phyloP scores from a whole-genome alignment of 176 grass and related monocot species.

The Oryza glumipatula region DNA sequence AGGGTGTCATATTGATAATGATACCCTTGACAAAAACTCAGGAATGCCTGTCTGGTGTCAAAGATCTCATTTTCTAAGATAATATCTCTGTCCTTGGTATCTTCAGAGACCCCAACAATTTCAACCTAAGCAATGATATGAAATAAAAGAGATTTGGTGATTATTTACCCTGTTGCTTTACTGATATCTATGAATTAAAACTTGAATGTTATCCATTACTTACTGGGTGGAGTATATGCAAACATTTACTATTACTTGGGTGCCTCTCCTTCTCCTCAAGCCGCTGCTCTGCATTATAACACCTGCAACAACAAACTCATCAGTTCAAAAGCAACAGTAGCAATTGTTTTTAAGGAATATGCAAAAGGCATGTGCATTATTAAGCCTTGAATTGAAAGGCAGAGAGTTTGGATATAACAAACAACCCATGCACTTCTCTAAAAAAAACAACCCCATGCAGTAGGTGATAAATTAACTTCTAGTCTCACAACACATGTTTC shows the following conservation, averaged over 20 bases:
- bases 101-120: constrained; percentile 61
- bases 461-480: too few species aligned
- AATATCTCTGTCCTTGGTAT: constrained; percentile 87
- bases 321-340: constrained; percentile 27
- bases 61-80: constrained; percentile 91
- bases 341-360: too few species aligned
- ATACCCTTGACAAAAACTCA: constrained; percentile 94
- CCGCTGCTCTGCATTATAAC: constrained; percentile 60
- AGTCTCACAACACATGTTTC: too few species aligned
- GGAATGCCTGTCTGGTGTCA: constrained; percentile 87
- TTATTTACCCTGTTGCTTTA: constrained; percentile 5
- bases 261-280: constrained; percentile 72
- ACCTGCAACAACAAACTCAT: constrained; percentile 53
- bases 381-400: too few species aligned
- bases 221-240: constrained; percentile 73
- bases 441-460: too few species aligned
- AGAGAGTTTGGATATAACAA: too few species aligned
- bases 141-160: neutral
- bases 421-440: too few species aligned
- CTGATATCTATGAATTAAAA: constrained; percentile 12
- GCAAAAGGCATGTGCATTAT: too few species aligned
- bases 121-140: constrained; percentile 60
- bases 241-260: constrained; percentile 63
- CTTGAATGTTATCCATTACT: constrained; percentile 38
- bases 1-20: constrained; percentile 94